Evolutionary conservation across 495 filamentous ascomycete species (phyloP).

Genomic region (Aspergillus incahuasiensis): DNA sequence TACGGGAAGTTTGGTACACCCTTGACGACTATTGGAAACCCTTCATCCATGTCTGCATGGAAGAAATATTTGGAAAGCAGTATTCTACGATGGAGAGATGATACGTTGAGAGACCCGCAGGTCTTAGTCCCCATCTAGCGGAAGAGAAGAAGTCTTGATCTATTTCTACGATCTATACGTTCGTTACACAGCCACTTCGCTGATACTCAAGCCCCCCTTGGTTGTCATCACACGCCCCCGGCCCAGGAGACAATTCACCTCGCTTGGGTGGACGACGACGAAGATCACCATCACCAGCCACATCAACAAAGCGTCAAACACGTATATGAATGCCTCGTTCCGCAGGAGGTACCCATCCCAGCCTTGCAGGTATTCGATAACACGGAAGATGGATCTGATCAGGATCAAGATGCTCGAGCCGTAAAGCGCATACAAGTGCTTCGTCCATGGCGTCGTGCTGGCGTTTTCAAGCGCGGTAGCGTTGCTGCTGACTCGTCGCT

Average conservation of each 20-base stretch:
- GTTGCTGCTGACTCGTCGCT: slow-evolving; percentile 23
- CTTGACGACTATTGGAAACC: slow-evolving; percentile 38
- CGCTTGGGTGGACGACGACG: slow-evolving; percentile 29
- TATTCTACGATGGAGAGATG: slow-evolving; percentile 10
- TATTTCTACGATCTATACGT: neutral
- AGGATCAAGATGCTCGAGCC: slow-evolving; percentile 50
- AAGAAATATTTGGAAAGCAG: slow-evolving; percentile 28
- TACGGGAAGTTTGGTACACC: slow-evolving; percentile 34
- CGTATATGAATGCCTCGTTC: slow-evolving; percentile 58
- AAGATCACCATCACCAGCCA: slow-evolving; percentile 47
- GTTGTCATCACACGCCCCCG: slow-evolving; percentile 16
- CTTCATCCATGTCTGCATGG: slow-evolving; percentile 32
- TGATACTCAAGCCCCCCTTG: slow-evolving; percentile 20
- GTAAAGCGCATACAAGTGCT: slow-evolving; percentile 51
- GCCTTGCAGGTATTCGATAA: slow-evolving; percentile 59
- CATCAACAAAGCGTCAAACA: slow-evolving; percentile 61
- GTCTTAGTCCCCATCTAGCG: neutral
- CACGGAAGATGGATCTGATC: slow-evolving; percentile 56
- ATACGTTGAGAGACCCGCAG: neutral
- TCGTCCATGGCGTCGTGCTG: slow-evolving; percentile 42
- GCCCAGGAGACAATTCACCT: slow-evolving; percentile 24
- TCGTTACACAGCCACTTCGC: slow-evolving; percentile 9
- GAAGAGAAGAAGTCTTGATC: slow-evolving; percentile 1
- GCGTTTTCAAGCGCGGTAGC: slow-evolving; percentile 19
- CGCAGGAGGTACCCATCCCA: slow-evolving; percentile 44